Evolutionary conservation across 1,139 yeast species (phyloP).

Genomic region (Pichia cactophila): DNA sequence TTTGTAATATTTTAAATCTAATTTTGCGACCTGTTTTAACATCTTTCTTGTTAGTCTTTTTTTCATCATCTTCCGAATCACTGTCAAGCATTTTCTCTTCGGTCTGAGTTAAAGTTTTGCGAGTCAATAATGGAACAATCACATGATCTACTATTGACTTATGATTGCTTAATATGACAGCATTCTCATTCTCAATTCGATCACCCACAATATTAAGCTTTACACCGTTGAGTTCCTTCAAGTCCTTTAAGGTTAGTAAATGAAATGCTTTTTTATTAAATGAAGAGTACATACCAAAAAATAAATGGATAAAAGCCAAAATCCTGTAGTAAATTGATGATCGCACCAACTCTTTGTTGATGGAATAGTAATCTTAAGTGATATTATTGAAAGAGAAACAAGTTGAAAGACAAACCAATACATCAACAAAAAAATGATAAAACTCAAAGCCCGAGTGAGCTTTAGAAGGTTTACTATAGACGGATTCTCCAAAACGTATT

Average conservation of each 20-base stretch:
- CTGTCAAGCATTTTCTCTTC: background rate
- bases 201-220: slow-evolving; percentile 38
- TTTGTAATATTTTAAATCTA: slow-evolving; percentile 5
- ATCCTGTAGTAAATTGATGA: slow-evolving; percentile 20
- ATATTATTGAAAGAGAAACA: slow-evolving; percentile 12
- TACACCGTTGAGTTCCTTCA: slow-evolving; percentile 33
- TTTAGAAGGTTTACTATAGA: slow-evolving; percentile 9
- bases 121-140: slow-evolving; percentile 27
- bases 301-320: slow-evolving; percentile 26
- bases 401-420: slow-evolving; percentile 17
- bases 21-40: slow-evolving; percentile 5
- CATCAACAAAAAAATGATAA: slow-evolving; percentile 14
- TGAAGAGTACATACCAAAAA: slow-evolving; percentile 16
- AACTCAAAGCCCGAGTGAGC: slow-evolving; percentile 16
- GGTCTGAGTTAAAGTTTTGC: slow-evolving; percentile 5
- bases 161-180: slow-evolving; percentile 47
- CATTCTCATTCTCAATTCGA: slow-evolving; percentile 36
- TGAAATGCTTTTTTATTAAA: background rate
- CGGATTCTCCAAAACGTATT: slow-evolving; percentile 9
- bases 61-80: slow-evolving; percentile 3
- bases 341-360: slow-evolving; percentile 18
- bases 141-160: slow-evolving; percentile 48
- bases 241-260: background rate
- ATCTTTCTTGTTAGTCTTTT: slow-evolving; percentile 1
- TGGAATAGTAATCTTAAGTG: slow-evolving; percentile 18